phyloP scores from a whole-genome alignment of 441 rosid genomes.

The Bruguiera hainesii region DNA sequence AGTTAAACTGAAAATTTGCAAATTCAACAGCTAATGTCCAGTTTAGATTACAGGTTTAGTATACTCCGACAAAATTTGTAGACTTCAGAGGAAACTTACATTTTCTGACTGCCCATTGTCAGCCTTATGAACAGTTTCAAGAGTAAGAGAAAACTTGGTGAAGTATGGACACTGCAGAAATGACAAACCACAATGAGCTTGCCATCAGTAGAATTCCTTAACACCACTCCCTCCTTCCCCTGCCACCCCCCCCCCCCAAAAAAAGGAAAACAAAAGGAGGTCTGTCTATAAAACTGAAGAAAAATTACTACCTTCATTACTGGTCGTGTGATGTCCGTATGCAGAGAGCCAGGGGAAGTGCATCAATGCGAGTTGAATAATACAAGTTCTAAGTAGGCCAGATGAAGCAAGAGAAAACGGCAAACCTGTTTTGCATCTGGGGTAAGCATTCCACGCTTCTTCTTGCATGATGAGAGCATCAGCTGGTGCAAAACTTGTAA shows the following conservation, averaged over 20 bases:
- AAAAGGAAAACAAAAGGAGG: too few species aligned
- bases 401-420: neutral
- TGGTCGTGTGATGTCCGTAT: conserved; percentile 28
- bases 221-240: too few species aligned
- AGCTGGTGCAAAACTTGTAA: conserved; percentile 55
- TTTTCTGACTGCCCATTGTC: conserved; percentile 59
- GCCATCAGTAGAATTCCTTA: neutral
- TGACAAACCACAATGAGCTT: conserved; percentile 6
- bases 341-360: conserved; percentile 15
- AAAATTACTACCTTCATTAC: conserved; percentile 56
- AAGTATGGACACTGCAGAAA: conserved; percentile 64
- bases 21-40: neutral
- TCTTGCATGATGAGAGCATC: conserved; percentile 68
- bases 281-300: neutral
- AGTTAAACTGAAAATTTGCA: conserved; percentile 1
- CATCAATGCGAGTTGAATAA: conserved; percentile 21
- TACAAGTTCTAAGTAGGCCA: neutral
- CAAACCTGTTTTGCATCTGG: conserved; percentile 71
- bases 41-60: neutral
- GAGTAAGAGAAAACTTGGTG: conserved; percentile 51
- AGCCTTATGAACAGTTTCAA: conserved; percentile 55
- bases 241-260: neutral
- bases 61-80: neutral
- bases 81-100: conserved; percentile 34
- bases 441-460: conserved; percentile 75